phyloP scores from a whole-genome alignment of 768 basidiomycete species.

The Boletus patriciae region DNA sequence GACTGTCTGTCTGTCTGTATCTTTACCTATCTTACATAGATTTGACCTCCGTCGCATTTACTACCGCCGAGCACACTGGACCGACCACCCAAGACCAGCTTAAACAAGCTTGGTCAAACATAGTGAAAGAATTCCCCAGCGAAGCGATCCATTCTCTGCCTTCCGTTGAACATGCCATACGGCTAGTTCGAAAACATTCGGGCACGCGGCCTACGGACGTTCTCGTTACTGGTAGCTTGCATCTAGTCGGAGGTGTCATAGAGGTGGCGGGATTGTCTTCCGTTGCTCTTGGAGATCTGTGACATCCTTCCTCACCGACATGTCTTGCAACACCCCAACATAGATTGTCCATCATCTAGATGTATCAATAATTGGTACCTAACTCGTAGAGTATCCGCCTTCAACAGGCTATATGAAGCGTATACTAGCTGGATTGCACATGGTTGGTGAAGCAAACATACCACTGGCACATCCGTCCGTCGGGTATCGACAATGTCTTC shows the following conservation, averaged over 20 bases:
- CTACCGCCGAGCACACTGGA: conserved; percentile 58
- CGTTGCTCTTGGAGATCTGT: conserved; percentile 51
- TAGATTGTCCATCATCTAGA: conserved; percentile 3
- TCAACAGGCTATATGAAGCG: conserved; percentile 33
- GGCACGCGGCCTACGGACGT: conserved; percentile 46
- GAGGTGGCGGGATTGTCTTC: conserved; percentile 86
- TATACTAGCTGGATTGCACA: neutral
- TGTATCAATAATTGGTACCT: conserved; percentile 4
- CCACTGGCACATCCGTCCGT: no score
- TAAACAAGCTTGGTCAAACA: conserved; percentile 65
- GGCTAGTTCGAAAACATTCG: conserved; percentile 50
- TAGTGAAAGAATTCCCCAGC: conserved; percentile 60
- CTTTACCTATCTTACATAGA: conserved; percentile 47
- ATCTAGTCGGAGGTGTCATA: conserved; percentile 90
- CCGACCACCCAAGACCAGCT: conserved; percentile 78
- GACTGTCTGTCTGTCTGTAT: neutral
- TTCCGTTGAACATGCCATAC: conserved; percentile 89
- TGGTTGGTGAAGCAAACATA: neutral
- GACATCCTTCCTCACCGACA: neutral
- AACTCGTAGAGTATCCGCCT: conserved; percentile 27
- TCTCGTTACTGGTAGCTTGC: conserved; percentile 91
- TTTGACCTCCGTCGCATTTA: conserved; percentile 67
- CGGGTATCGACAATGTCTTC: neutral
- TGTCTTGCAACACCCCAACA: neutral
- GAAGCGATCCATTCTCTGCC: conserved; percentile 74